Evolutionary conservation across 225 moss, liverwort and hornwort species (phyloP).

Genomic region (Pleurozium schreberi): DNA sequence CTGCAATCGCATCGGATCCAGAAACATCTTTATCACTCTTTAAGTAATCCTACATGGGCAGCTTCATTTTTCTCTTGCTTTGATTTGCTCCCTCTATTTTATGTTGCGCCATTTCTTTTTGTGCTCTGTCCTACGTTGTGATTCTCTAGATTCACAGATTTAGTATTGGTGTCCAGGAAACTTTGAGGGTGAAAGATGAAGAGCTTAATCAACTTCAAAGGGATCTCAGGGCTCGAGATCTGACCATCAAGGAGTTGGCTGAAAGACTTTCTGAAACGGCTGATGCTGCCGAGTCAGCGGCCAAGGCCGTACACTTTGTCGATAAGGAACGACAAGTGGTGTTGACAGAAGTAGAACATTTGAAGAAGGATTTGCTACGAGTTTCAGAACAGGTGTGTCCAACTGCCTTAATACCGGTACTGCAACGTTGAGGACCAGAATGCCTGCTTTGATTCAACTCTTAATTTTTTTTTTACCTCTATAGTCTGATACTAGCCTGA

Average conservation of each 20-base stretch:
- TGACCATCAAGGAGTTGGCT: constrained; percentile 90
- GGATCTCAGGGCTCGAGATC: constrained; percentile 88
- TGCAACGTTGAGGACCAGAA: background rate
- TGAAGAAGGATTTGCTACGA: constrained; percentile 61
- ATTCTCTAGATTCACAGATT: background rate
- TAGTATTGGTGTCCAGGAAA: constrained; percentile 47
- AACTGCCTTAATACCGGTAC: background rate
- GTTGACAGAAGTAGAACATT: constrained; percentile 53
- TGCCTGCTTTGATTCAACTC: background rate
- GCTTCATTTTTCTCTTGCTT: background rate
- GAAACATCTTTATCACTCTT: background rate
- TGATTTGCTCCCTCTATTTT: background rate
- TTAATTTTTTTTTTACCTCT: background rate
- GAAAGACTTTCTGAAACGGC: constrained; percentile 90
- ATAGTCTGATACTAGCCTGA: background rate
- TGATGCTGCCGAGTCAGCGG: constrained; percentile 93
- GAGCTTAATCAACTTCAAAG: constrained; percentile 90
- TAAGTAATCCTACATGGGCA: background rate
- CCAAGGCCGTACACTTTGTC: constrained; percentile 63
- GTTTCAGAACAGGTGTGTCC: constrained; percentile 66
- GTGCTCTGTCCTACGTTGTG: background rate
- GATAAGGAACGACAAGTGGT: constrained; percentile 63
- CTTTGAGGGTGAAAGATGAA: constrained; percentile 94
- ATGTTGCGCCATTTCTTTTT: background rate
- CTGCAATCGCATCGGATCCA: background rate